Evolutionary conservation across 306 rosid genomes (phyloP).

Genomic region (Trichosanthes truncata): DNA sequence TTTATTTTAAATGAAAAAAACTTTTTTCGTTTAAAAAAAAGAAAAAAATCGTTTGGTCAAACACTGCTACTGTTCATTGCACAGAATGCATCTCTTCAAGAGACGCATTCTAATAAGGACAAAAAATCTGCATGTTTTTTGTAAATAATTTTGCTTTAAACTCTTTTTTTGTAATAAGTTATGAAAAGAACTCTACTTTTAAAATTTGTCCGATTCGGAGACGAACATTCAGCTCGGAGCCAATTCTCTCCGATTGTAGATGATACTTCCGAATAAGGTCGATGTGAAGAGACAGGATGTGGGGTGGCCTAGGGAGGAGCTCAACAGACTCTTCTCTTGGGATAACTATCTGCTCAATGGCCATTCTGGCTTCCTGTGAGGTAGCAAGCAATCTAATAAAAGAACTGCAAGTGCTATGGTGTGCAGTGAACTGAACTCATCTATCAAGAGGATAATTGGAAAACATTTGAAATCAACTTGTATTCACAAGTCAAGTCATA

Average conservation of each 20-base stretch:
- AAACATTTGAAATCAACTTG: background rate
- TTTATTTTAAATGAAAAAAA: no score
- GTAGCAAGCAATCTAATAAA: background rate
- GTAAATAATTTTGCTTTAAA: no score
- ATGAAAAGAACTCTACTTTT: no score
- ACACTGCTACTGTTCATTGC: no score
- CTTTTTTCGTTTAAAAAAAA: no score
- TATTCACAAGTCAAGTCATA: background rate
- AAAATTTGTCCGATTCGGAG: no score
- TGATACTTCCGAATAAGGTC: slow-evolving; percentile 62
- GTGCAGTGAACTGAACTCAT: background rate
- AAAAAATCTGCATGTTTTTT: no score
- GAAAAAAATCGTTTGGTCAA: no score
- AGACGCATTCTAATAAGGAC: no score
- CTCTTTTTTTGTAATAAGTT: no score
- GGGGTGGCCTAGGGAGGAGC: slow-evolving; percentile 66
- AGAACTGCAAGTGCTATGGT: background rate
- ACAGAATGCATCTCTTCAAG: no score
- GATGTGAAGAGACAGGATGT: slow-evolving; percentile 48
- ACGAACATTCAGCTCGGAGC: slow-evolving; percentile 25
- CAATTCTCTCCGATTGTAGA: slow-evolving; percentile 43
- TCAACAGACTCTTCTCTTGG: slow-evolving; percentile 71
- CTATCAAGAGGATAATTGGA: background rate
- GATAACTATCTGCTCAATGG: slow-evolving; percentile 69
- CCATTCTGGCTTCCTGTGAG: slow-evolving; percentile 83